phyloP scores from a whole-genome alignment of 805 yeast species.

The Hanseniaspora lindneri region DNA sequence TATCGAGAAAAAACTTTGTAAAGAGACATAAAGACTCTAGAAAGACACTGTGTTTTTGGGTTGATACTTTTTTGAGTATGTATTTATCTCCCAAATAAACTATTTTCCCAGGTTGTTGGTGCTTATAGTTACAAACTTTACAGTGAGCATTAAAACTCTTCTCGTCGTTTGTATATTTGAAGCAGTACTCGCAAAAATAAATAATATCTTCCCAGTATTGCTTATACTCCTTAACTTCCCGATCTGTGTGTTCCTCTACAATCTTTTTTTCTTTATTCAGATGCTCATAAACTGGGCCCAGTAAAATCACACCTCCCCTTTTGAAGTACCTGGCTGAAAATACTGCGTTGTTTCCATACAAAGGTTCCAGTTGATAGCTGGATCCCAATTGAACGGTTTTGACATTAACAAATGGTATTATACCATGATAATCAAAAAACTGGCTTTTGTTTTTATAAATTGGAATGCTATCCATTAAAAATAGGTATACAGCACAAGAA shows the following conservation, averaged over 20 bases:
- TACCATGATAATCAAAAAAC: conserved; percentile 35
- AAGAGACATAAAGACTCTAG: conserved; percentile 76
- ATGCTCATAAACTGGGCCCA: conserved; percentile 21
- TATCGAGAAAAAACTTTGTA: conserved; percentile 79
- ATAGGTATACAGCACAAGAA: too few species aligned
- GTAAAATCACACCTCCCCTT: conserved; percentile 33
- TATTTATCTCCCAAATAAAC: conserved; percentile 50
- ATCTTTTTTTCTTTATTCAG: conserved; percentile 16
- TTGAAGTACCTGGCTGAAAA: conserved; percentile 46
- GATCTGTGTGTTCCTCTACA: background rate
- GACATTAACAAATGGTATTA: conserved; percentile 52
- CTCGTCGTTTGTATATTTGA: conserved; percentile 54
- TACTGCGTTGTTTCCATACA: conserved; percentile 74
- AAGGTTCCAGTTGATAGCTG: conserved; percentile 53
- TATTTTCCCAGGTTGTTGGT: conserved; percentile 48
- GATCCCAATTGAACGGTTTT: conserved; percentile 52
- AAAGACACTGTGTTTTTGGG: conserved; percentile 49
- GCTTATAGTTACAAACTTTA: conserved; percentile 34
- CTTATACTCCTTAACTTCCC: conserved; percentile 18
- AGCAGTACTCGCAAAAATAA: conserved; percentile 69
- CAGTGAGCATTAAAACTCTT: conserved; percentile 42
- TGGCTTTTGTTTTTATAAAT: conserved; percentile 23
- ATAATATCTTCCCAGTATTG: conserved; percentile 48
- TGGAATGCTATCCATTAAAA: background rate
- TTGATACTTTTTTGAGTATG: conserved; percentile 56